These are phyloP conservation scores for Citrus glauca DNA, from an alignment of 345 rosid species.

Conservation along the genomic window DNA sequence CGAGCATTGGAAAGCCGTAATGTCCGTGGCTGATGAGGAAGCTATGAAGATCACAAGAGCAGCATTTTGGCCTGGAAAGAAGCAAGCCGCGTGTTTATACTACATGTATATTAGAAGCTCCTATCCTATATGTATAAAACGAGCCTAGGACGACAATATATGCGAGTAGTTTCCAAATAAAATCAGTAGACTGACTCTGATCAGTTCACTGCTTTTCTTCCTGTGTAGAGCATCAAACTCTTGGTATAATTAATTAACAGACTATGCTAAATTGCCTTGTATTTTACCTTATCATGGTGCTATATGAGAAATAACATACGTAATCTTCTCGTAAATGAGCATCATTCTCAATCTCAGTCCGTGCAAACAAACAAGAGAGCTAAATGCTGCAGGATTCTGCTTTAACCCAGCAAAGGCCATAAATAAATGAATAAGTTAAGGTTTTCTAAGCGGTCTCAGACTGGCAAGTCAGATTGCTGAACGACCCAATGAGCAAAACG, in stretches of 20 bases:
- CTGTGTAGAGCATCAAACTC: neutral
- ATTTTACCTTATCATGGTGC: neutral
- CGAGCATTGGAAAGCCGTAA: neutral
- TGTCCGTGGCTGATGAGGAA: neutral
- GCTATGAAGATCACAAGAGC: constrained; percentile 13
- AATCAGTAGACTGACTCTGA: neutral
- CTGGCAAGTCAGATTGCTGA: neutral
- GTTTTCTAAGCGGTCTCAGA: too few species aligned
- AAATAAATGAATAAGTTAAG: too few species aligned
- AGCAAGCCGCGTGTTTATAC: constrained; percentile 16
- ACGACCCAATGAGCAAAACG: neutral
- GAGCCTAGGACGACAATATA: neutral
- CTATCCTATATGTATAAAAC: constrained; percentile 8
- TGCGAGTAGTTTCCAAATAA: neutral
- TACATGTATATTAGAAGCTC: constrained; percentile 23
- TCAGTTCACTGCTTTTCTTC: neutral
- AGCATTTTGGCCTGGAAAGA: constrained; percentile 18
- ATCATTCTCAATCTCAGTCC: neutral
- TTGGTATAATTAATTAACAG: neutral
- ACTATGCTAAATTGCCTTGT: neutral
- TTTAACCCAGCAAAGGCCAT: neutral
- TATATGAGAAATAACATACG: neutral
- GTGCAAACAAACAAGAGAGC: neutral
- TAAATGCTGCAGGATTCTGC: neutral
- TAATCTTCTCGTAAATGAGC: neutral